Conservation (phyloP, 2,329 filamentous ascomycete genomes). For the Aspergillus pseudotamarii region DNA sequence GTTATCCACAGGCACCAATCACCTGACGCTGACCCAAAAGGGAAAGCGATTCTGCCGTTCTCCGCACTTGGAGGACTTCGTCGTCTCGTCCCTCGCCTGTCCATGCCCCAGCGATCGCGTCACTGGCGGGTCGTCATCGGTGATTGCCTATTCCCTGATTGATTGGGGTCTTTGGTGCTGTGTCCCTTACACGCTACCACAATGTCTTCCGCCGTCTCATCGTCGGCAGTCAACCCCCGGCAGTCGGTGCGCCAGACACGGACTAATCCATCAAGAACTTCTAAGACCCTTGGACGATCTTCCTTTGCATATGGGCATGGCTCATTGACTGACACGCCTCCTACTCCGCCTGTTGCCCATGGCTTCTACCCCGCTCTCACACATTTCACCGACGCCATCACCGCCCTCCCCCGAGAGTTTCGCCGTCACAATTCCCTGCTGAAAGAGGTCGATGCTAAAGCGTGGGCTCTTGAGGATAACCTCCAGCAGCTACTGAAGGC, state of each 20-base stretch:
- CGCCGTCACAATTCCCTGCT: constrained; percentile 93
- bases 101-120: constrained; percentile 13
- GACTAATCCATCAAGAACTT: constrained; percentile 53
- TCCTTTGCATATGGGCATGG: constrained; percentile 43
- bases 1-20: constrained; percentile 13
- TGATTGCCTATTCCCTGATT: constrained; percentile 13
- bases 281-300: constrained; percentile 46
- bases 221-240: constrained; percentile 32
- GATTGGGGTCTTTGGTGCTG: constrained; percentile 1
- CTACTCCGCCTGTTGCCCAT: constrained; percentile 39
- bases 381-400: constrained; percentile 87
- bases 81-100: constrained; percentile 14
- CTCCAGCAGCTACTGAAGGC: constrained; percentile 71
- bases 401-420: constrained; percentile 90
- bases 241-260: constrained; percentile 50
- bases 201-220: constrained; percentile 30
- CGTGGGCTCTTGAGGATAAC: constrained; percentile 82
- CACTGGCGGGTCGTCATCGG: neutral
- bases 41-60: constrained; percentile 17
- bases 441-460: constrained; percentile 97
- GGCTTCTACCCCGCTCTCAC: constrained; percentile 68
- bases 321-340: constrained; percentile 30
- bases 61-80: constrained; percentile 18
- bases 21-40: constrained; percentile 20
- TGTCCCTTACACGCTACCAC: neutral